phyloP scores from a whole-genome alignment of 768 basidiomycete genomes.

The Sporobolomyces phaffii region DNA sequence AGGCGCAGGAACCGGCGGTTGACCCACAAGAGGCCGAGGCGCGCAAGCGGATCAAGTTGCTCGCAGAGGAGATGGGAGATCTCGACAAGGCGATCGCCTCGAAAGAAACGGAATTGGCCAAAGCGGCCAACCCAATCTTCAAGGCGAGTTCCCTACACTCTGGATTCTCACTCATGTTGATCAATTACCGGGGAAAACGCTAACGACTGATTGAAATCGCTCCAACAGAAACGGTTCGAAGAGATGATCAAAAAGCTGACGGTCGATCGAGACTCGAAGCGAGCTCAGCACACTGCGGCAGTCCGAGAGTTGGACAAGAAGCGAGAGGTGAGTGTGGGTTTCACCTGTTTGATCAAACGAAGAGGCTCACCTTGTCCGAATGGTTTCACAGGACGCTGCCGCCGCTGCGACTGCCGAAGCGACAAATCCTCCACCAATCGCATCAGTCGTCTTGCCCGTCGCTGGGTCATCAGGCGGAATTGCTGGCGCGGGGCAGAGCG shows the following conservation, averaged over 20 bases:
- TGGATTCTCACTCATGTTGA: background rate
- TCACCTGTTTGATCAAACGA: background rate
- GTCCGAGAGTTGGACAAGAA: conserved; percentile 34
- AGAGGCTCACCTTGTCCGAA: background rate
- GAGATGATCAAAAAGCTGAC: conserved; percentile 82
- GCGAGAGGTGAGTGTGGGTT: background rate
- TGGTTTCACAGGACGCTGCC: conserved; percentile 9
- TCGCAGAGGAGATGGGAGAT: conserved; percentile 84
- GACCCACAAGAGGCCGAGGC: conserved; percentile 35
- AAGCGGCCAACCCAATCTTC: conserved; percentile 79
- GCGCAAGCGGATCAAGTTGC: conserved; percentile 56
- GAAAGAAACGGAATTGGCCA: conserved; percentile 75
- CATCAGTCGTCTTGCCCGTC: conserved; percentile 2
- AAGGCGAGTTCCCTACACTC: conserved; percentile 53
- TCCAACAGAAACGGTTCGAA: conserved; percentile 75
- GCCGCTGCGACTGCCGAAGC: conserved; percentile 12
- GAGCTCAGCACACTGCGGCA: conserved; percentile 51
- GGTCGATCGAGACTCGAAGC: conserved; percentile 77
- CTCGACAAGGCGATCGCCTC: conserved; percentile 78
- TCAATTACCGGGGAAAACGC: too few species aligned
- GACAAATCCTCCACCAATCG: conserved; percentile 7
- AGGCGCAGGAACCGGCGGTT: conserved; percentile 23
- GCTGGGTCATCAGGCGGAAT: background rate
- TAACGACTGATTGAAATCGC: background rate
- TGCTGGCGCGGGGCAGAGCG: too few species aligned